These are phyloP conservation scores for Platanus orientalis DNA, from an alignment of 164 flowering plant species.

Conservation along the genomic window DNA sequence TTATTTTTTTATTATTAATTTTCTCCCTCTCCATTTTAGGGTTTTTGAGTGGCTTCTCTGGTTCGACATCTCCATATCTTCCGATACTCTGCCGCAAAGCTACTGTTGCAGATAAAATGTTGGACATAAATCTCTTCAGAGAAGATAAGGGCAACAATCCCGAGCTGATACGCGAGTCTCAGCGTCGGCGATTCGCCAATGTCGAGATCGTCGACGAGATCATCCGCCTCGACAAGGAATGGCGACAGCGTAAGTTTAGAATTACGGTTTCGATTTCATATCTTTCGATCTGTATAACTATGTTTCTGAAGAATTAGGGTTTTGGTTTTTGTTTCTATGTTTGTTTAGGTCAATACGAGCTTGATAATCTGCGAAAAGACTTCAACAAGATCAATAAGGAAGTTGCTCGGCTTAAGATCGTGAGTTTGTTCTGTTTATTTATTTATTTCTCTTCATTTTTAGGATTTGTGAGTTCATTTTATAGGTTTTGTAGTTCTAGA, in stretches of 20 bases:
- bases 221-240: slow-evolving; percentile 68
- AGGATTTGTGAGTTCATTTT: background rate
- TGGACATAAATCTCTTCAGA: slow-evolving; percentile 86
- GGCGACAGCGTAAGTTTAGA: slow-evolving; percentile 61
- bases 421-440: slow-evolving; percentile 23
- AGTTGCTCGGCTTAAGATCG: slow-evolving; percentile 65
- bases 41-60: background rate
- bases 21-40: too few relatives aligned
- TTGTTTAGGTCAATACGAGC: slow-evolving; percentile 67
- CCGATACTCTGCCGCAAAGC: background rate
- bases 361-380: slow-evolving; percentile 62
- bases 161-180: slow-evolving; percentile 77
- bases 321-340: background rate
- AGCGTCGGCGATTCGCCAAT: slow-evolving; percentile 70
- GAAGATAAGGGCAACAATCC: slow-evolving; percentile 84
- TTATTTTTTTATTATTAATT: too few relatives aligned
- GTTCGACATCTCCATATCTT: too few relatives aligned
- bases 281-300: background rate
- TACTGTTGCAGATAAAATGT: slow-evolving; percentile 32
- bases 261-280: background rate
- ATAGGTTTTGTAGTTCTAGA: background rate
- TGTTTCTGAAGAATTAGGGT: background rate
- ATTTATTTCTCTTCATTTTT: background rate
- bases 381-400: slow-evolving; percentile 72
- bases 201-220: slow-evolving; percentile 76